Base-by-base conservation (phyloP, 257 asterid species). In the Coffea eugenioides region DNA sequence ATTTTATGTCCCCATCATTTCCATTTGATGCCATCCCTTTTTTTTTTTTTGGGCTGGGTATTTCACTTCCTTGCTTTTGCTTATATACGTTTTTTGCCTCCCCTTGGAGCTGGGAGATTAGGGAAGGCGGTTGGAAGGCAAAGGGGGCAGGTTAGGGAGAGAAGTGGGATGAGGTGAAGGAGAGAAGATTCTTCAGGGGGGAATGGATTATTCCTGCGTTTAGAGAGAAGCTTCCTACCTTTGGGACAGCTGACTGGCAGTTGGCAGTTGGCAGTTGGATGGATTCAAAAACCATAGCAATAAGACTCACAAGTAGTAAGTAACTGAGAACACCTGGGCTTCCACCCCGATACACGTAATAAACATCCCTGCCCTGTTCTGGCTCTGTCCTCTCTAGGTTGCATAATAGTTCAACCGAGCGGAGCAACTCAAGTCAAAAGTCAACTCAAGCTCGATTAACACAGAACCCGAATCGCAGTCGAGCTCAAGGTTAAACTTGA, bases 151-250 rank as follows among this genome's bases (percentile, higher is more conserved):
- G 46, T 45, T 8, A 23, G 31, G 27, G n/a, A 20, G 49, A n/a
- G 49, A 73, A 8, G 76, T 56, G 39, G 31, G 59, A 13, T 16
- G 70, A 71, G 48, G 31, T 46, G n/a, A 45, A 21, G 65, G 46
- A 81, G 84, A 78, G 82, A 74, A 74, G 83, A 78, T 69, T 80
- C 77, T 45, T 51, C 23, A 0, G 54, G 43, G 20, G 15, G 6
- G 27, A 74, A 45, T 21, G 83, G 48, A 78, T 75, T 10, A 78
- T 83, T 83, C 82, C 82, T 72, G 5, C n/a, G 46, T 8, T 51
- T 59, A 41, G 14, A 39, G 5, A 39, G 0, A 46, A 18, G 31
- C 39, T 23, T 20, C 20, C 31, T 8, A 52, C 54, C 27, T 62
- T 76, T 43, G 72, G 57, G 23, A 27, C 34, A 23, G 11, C 64